Evolutionary conservation across 2,329 filamentous ascomycete genomes (phyloP), one percentile per base, ranked within the genome.

Genomic region (Salinomyces thailandicus): DNA sequence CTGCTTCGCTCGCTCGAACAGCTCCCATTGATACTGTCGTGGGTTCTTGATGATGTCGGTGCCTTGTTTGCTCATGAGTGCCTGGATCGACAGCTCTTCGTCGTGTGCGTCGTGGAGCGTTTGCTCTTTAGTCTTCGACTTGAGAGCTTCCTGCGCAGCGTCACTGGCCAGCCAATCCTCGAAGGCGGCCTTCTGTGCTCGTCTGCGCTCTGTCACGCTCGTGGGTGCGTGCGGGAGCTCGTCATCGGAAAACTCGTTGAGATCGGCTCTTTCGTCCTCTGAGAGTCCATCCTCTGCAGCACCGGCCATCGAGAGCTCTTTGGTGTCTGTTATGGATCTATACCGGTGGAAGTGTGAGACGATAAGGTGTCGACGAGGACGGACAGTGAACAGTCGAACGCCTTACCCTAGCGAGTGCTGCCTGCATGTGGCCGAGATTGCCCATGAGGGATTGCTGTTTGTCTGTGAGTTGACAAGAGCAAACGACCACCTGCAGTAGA

Each of bases 21-120:
- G 71, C 55, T 96, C 89, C 9, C 84, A 66, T 57, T 98, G 91
- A 53, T 96, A 98, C 51, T 94, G 85, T 33, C 89, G 73, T 0
- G 87, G 85, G 36, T 77, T 81, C 8, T 77, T 72, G 41, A 91
- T 86, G 36, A 85, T 83, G 22, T 60, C 51, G 2, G 61, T 60
- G 5, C 63, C 61, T 34, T 74, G 65, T 39, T 69, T 69, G 5
- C 65, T 64, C 35, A 77, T 59, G 4, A 77, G 59, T 31, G 66
- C 62, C n/a, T 62, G 61, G 27, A 72, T 70, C 2, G 71, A 75
- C 14, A 73, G 61, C 13, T 56, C 52, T 32, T 72, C 66, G 36
- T 72, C 63, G 15, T 65, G 61, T 18, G 52, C 47, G n/a, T 45
- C 46, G 17, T 32, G 7, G 18, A 35, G 27, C 19, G 37, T n/a